A percentile compares a stretch with the other conserved stretches of the same genome.
These are phyloP conservation scores for Agaricus subrufescens DNA, from an alignment of 768 basidiomycete species.

Conservation along the genomic window DNA sequence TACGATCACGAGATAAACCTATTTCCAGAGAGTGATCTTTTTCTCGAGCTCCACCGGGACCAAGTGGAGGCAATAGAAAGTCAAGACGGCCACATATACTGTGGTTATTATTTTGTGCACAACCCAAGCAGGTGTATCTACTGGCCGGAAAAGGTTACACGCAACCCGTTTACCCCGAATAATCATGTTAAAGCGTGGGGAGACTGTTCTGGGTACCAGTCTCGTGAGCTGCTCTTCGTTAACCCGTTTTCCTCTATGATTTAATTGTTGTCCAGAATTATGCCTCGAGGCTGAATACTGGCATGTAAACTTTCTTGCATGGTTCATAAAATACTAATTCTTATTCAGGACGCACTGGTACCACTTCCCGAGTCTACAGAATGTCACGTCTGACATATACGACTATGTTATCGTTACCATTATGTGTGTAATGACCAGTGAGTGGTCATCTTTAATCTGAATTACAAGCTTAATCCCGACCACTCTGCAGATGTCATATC, in stretches of 20 bases:
- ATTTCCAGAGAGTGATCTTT: constrained; percentile 1
- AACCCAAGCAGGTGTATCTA: neutral
- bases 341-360: constrained; percentile 3
- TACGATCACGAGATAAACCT: neutral
- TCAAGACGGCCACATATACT: neutral
- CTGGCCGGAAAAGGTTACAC: constrained; percentile 1
- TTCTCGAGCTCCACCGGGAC: neutral
- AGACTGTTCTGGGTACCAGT: neutral
- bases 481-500: neutral
- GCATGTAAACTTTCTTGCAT: neutral
- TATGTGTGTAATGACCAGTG: constrained; percentile 4
- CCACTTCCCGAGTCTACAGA: neutral
- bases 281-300: constrained; percentile 6
- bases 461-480: too few species aligned
- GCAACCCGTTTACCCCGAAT: neutral
- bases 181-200: neutral
- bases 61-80: too few species aligned
- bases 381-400: neutral
- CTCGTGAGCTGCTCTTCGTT: neutral
- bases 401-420: neutral
- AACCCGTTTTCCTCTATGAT: neutral
- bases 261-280: neutral
- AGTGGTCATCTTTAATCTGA: neutral
- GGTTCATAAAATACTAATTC: neutral
- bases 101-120: constrained; percentile 4